These are phyloP conservation scores for Penicillium ochrochloron DNA, from an alignment of 495 filamentous ascomycete genomes.

Conservation along the genomic window DNA sequence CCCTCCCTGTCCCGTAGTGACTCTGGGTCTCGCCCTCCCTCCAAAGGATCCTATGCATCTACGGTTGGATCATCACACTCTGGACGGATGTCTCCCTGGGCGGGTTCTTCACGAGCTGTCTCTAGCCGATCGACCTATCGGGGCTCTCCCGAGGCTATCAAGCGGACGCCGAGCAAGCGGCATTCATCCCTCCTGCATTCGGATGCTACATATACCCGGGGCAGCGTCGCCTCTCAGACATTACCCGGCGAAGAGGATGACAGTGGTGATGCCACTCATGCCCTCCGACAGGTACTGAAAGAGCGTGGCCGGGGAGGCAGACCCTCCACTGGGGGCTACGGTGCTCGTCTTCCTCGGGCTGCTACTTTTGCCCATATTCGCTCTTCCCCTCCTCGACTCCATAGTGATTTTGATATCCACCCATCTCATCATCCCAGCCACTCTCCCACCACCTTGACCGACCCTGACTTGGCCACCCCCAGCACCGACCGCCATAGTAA, in stretches of 20 bases:
- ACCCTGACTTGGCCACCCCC: slow-evolving; percentile 68
- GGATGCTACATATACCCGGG: slow-evolving; percentile 41
- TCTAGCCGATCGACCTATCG: slow-evolving; percentile 35
- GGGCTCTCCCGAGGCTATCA: slow-evolving; percentile 42
- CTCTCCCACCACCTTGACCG: slow-evolving; percentile 72
- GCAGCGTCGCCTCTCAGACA: slow-evolving; percentile 58
- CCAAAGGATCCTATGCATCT: slow-evolving; percentile 56
- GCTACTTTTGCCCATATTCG: slow-evolving; percentile 46
- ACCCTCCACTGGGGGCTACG: slow-evolving; percentile 40
- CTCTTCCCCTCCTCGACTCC: slow-evolving; percentile 51
- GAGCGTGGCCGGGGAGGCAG: slow-evolving; percentile 58
- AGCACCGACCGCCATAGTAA: slow-evolving; percentile 62
- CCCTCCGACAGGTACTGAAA: slow-evolving; percentile 74
- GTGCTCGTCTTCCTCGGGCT: slow-evolving; percentile 35
- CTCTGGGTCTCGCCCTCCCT: slow-evolving; percentile 55
- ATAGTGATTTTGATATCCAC: slow-evolving; percentile 44
- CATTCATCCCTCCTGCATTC: slow-evolving; percentile 41
- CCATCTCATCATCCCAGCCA: slow-evolving; percentile 44
- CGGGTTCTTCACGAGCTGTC: slow-evolving; percentile 37
- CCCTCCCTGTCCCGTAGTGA: slow-evolving; percentile 57
- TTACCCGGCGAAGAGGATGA: slow-evolving; percentile 56
- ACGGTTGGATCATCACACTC: slow-evolving; percentile 49
- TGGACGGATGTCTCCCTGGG: slow-evolving; percentile 50
- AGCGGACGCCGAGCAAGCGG: slow-evolving; percentile 42
- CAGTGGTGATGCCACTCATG: slow-evolving; percentile 60